Evolutionary conservation across 345 rosid genomes (phyloP), one percentile per base, ranked within the genome.

Genomic region (Cardamine resedifolia): DNA sequence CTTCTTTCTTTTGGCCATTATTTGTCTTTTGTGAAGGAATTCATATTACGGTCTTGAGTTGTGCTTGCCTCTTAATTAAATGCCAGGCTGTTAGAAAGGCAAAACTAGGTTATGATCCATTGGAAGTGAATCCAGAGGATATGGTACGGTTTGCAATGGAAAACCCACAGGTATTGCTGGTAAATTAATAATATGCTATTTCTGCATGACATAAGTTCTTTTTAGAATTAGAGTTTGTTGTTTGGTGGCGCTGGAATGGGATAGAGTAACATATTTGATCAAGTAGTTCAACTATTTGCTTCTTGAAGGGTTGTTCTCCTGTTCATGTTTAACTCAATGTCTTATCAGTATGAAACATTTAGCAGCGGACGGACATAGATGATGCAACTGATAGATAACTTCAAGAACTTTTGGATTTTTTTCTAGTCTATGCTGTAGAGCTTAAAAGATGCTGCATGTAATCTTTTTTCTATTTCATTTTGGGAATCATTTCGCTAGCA

Each of bases 111-210:
- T 93, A 88, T 84, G 96, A 93, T 85, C 98, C 98, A 20, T 70
- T 86, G 57, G 98, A 89, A 82, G 98, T 93, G 78, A 89, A 93
- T 83, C 98, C 98, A 67, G 98, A 93, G 80, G 98, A 93, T 80
- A 93, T 93, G 98, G 98, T 93, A 77, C 86, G 83, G 68, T 89
- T 89, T 86, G 97, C 98, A 19, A 89, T 76, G 82, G 98, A 93
- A 74, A 86, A 82, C 63, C 88, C 98, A 78, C 98, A 93, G 97
- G 98, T 93, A 81, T 50, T 61, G 47, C 51, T 70, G 41, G 59
- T 57, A 69, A 31, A 36, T 64, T 43, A n/a, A 30, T 58, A 23
- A 23, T 31, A 27, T 38, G 62, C 34, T 64, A 44, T 79, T 74
- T 71, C 24, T 57, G 31, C 45, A 16, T 44, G 39, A 50, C 36